phyloP scores from a whole-genome alignment of 768 basidiomycete species.

The Hydnomerulius pinastri region DNA sequence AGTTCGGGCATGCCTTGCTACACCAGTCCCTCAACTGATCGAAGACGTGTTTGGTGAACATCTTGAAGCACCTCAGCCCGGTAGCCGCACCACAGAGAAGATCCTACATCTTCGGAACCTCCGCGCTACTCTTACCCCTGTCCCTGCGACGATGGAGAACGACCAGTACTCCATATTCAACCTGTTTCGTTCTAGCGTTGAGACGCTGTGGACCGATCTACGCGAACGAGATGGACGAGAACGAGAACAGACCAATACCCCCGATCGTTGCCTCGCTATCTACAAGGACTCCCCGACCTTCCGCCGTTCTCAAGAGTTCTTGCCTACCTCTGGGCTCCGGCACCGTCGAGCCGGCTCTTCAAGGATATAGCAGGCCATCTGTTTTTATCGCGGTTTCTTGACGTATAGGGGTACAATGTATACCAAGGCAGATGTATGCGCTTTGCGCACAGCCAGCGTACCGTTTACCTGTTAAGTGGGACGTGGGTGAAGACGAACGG shows the following conservation, averaged over 20 bases:
- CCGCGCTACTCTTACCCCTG: constrained; percentile 19
- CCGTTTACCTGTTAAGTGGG: too few relatives aligned
- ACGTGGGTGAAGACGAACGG: too few relatives aligned
- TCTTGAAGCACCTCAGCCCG: constrained; percentile 9
- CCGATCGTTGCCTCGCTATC: neutral
- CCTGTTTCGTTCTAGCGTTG: constrained; percentile 21
- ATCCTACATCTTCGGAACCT: constrained; percentile 21
- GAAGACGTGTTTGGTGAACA: neutral
- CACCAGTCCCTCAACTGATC: constrained; percentile 2
- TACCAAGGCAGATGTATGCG: too few relatives aligned
- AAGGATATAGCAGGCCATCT: constrained; percentile 12
- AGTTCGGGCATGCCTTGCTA: constrained; percentile 16
- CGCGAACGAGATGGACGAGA: neutral
- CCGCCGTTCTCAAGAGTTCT: constrained; percentile 9
- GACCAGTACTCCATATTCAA: constrained; percentile 15
- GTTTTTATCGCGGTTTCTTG: neutral
- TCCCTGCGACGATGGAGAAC: constrained; percentile 22
- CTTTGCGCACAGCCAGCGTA: too few relatives aligned
- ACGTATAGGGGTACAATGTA: neutral
- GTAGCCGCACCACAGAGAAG: constrained; percentile 21
- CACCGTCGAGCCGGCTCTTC: constrained; percentile 23
- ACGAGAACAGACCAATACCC: constrained; percentile 6
- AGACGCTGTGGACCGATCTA: constrained; percentile 21
- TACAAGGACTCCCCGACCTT: constrained; percentile 2
- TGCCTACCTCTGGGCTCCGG: constrained; percentile 3